Base-by-base conservation (phyloP, 306 rosid species). In the Corylus heterophylla region DNA sequence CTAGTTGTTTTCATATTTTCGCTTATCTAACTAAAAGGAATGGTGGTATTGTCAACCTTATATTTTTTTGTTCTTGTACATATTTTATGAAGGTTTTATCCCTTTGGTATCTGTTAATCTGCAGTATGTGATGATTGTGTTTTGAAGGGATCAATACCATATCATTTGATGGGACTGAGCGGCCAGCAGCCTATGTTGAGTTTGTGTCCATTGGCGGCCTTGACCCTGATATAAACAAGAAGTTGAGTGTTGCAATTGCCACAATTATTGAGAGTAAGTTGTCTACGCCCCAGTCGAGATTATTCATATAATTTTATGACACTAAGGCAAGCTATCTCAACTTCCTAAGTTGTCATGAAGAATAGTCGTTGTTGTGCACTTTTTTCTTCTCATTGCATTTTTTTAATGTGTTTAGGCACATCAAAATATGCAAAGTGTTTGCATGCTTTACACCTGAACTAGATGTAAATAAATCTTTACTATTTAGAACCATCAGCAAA, bases 101-200 rank as follows among this genome's bases (percentile, higher is more conserved):
- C 4, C 11, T 71, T 35, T 37, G 5, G 56, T 66, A 45, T 44
- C 72, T 81, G 35, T 51, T 45, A 56, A 61, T 69, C 61, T 86
- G 82, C 91, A 95, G 99, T 91, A 93, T 88, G 98, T 93, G 88
- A 95, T 95, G 98, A 78, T 91, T 80, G 98, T 93, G 47, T 86
- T 95, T 22, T 22, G 88, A 93, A 93, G 84, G 99, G 99, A 74
- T 95, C 99, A 16, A 84, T 93, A 45, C 98, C 99, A 85, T 95
- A 11, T 42, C 99, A 74, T 95, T 95, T 88, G 96, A 96, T 75
- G 99, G 97, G 69, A 89, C 76, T 54, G 98, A 95, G 88, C 83
- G 90, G 80, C 97, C 97, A 39, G 97, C 99, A 61, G 99, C 98
- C 56, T 93, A 90, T 82, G 98, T 94, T 39, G 99, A 95, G 88